Evolutionary conservation across 2,329 filamentous ascomycete genomes (phyloP), one percentile per base, ranked within the genome.

Genomic region (Chalaropsis thielavioides): DNA sequence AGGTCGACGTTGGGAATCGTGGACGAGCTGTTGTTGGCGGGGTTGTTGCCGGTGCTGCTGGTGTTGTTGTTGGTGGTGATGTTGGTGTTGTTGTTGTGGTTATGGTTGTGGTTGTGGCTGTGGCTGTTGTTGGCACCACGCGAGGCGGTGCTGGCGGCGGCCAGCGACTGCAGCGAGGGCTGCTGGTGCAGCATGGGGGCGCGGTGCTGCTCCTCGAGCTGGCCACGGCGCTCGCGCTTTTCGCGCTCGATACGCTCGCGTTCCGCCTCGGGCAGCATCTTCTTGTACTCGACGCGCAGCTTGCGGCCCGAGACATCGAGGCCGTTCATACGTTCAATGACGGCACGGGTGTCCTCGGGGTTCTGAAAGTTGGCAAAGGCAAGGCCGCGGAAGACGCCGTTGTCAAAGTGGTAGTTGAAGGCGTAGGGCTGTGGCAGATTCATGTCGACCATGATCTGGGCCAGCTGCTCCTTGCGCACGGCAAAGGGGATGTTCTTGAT

Each of bases 401-500:
- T 95, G 74, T 99, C 94, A 73, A 99, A 99, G 75, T 99, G 94
- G 72, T 99, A 97, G 79, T 99, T 99, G 81, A 99, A 99, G 13
- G 94, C 94, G 73, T 99, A 99, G 0, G 94, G 94, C 70, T 97
- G 84, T 0, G 94, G 94, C 46, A 99, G 82, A 69, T 90, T 88
- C 81, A 97, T 84, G 22, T 96, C 90, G 8, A 92, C 89, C 94
- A 99, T 99, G 70, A 96, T 82, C 68, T 87, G 85, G 41, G 95
- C 90, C 46, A 99, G 81, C 71, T 92, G 90, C 76, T 99, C 94
- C 77, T 97, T 97, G 75, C 96, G 92, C 66, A 97, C 91, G 35
- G 95, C 94, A 74, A 99, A 99, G 0, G 95, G 94, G 44, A 99
- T 99, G 74, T 99, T 99, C 79, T 99, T 99, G 77, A 99, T 97